Conservation (phyloP, 2,329 filamentous ascomycete genomes). For the Colletotrichum cereale region DNA sequence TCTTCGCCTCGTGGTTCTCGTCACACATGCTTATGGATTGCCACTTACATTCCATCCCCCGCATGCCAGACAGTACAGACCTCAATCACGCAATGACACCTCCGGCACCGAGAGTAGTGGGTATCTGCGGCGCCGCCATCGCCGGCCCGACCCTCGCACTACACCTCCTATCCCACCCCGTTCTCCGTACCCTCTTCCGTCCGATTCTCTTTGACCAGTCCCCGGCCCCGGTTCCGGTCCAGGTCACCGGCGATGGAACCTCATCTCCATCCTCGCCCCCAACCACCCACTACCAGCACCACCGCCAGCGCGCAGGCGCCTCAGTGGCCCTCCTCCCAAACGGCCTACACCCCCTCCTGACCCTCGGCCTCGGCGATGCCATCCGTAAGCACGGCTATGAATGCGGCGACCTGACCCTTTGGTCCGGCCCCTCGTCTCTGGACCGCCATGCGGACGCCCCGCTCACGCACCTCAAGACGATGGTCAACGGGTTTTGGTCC, state of each 20-base stretch:
- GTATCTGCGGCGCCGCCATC: conserved; percentile 38
- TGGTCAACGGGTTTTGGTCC: conserved; percentile 42
- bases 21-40: not conserved
- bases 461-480: conserved; percentile 9
- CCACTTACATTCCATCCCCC: not conserved
- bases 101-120: conserved; percentile 27
- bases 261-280: not conserved
- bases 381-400: conserved; percentile 30
- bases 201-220: conserved; percentile 35
- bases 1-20: not conserved
- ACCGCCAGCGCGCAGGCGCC: conserved; percentile 40
- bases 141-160: conserved; percentile 36
- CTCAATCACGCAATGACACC: not conserved
- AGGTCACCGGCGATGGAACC: not conserved
- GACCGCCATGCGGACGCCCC: not conserved
- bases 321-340: conserved; percentile 44
- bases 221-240: conserved; percentile 4
- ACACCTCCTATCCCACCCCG: conserved; percentile 42
- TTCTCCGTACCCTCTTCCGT: conserved; percentile 29
- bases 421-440: conserved; percentile 1
- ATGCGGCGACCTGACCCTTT: conserved; percentile 25
- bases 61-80: not conserved
- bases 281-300: not conserved
- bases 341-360: conserved; percentile 42
- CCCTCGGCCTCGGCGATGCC: conserved; percentile 40